Evolutionary conservation across 352 stramenopile genomes (phyloP), one percentile per base, ranked within the genome.

Genomic region (Phytophthora parvispora): DNA sequence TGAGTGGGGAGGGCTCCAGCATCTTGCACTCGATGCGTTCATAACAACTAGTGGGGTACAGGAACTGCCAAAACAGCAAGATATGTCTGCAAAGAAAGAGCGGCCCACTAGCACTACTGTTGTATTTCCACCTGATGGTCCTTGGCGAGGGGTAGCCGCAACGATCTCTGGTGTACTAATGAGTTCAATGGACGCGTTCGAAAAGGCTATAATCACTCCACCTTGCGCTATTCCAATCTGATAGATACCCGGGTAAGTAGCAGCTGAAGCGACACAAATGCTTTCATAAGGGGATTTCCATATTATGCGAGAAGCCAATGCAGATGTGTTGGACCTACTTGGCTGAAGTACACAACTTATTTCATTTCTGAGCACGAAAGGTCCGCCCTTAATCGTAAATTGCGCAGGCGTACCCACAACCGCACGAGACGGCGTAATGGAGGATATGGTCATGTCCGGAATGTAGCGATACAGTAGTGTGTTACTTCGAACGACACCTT

Each of bases 41-140:
- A 64, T 9, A 15, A 64, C 10, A 10, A 18, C n/a, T 2, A 84
- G 27, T 15, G 54, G 63, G 16, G 64, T 48, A 45, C 83, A 91
- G 3, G 54, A 16, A n/a, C 53, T 51, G 6, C 45, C 79, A 67
- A 91, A 89, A 43, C 81, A 91, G 57, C 83, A 91, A 2, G 52
- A 54, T 67, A 84, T 80, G 0, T 67, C 57, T 15, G 56, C 43
- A 1, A 31, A 29, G 18, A 88, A 73, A 31, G 77, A 24, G 9
- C 55, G 28, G 4, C 76, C 78, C 20, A 29, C 24, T 8, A 92
- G 16, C n/a, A n/a, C 8, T 6, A 92, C 47, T 7, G 3, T 34
- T 9, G 69, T 84, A 20, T 64, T 73, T 34, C 68, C 69, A 28
- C 27, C 25, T 10, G 25, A 45, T n/a, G 69, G 24, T 0, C 78